Evolutionary conservation across 495 filamentous ascomycete species (phyloP).

Genomic region (Podospora anserina): DNA sequence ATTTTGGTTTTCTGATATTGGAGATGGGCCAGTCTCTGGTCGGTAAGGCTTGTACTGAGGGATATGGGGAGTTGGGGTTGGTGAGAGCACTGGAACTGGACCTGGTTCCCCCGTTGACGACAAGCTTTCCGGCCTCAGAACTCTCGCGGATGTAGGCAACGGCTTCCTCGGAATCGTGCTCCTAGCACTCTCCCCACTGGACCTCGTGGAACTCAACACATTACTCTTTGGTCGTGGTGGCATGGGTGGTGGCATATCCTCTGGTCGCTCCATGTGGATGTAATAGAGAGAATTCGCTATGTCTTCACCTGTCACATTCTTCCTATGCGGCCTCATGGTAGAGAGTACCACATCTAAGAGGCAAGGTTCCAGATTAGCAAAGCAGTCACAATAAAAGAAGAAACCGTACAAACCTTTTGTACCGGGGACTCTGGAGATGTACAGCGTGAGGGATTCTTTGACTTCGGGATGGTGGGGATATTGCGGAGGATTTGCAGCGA

Average conservation of each 20-base stretch:
- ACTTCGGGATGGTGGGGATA: conserved; percentile 71
- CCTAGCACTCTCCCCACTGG: conserved; percentile 46
- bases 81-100: background rate
- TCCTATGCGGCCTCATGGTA: conserved; percentile 77
- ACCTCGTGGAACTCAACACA: conserved; percentile 42
- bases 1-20: background rate
- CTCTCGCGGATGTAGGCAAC: conserved; percentile 31
- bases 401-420: conserved; percentile 63
- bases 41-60: background rate
- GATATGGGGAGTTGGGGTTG: background rate
- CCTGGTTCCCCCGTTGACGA: background rate
- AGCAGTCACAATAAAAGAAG: conserved; percentile 10
- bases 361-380: conserved; percentile 10
- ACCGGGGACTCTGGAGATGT: conserved; percentile 89
- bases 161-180: conserved; percentile 46
- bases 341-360: conserved; percentile 85
- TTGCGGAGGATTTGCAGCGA: conserved; percentile 82
- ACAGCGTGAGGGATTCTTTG: conserved; percentile 70
- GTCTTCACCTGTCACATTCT: conserved; percentile 83
- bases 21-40: background rate
- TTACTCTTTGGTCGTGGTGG: conserved; percentile 41
- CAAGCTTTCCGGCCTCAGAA: conserved; percentile 14
- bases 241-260: conserved; percentile 51
- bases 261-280: conserved; percentile 69
- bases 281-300: conserved; percentile 88